Base-by-base conservation (phyloP, 139 green algal species). In the Coccomyxa sp. region DNA sequence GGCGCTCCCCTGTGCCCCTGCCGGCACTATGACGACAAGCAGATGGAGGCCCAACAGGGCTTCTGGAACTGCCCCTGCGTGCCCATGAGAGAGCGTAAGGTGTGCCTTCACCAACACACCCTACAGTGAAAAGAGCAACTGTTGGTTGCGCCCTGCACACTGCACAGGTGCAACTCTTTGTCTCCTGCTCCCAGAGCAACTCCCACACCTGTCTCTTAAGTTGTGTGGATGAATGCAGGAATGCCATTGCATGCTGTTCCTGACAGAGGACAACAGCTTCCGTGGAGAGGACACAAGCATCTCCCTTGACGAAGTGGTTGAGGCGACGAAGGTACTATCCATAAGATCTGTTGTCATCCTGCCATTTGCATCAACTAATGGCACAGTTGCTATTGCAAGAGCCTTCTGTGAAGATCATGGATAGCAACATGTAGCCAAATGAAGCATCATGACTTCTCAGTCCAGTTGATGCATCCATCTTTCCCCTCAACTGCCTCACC, bases 61-160 rank as follows among this genome's bases (percentile, higher is more conserved):
- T 99, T 97, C 88, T 99, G 97, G 97, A 99, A 99, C 86, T 99
- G 97, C 86, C 97, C 97, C 0, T 99, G 97, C 77, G 96, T 99
- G 44, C 97, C 97, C 18, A 99, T 99, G 97, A 87, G 97, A 31
- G 96, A 99, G 81, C 88, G 92, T 41, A 96, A 97, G 89, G 90
- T 95, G 74, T 35, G 68, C 50, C 50, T 64, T 18, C n/a, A n/a
- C n/a, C n/a, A n/a, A n/a, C n/a, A n/a, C n/a, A n/a, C n/a, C n/a
- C n/a, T n/a, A n/a, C n/a, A n/a, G n/a, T n/a, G n/a, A n/a, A n/a
- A n/a, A n/a, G n/a, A n/a, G n/a, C n/a, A n/a, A n/a, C n/a, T 64
- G 27, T 64, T 64, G 22, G 5, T 64, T 64, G 50, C 18, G 5
- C 18, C 44, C 44, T 14, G 22, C 5, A 6, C 5, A 12, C 27